Evolutionary conservation across 1,139 yeast species (phyloP).

Genomic region (Arxiozyma heterogenica): DNA sequence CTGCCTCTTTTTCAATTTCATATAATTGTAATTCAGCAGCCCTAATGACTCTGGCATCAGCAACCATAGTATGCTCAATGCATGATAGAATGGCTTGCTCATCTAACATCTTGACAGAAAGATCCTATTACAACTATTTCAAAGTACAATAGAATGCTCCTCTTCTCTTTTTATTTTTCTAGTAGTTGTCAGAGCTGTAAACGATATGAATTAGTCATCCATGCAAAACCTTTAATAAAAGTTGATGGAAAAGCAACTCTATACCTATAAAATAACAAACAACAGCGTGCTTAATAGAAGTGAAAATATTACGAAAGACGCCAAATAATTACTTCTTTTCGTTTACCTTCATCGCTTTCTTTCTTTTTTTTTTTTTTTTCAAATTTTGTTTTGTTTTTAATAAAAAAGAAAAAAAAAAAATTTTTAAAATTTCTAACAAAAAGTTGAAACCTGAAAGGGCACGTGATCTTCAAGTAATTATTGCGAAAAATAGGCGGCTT

Average conservation of each 20-base stretch:
- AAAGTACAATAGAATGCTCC: background rate
- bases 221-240: too few relatives aligned
- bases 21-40: slow-evolving; percentile 62
- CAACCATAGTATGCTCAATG: slow-evolving; percentile 71
- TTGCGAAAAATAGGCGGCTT: background rate
- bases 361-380: background rate
- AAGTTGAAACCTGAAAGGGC: background rate
- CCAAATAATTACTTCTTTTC: background rate
- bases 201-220: too few relatives aligned
- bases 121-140: background rate
- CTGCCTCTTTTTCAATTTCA: slow-evolving; percentile 46
- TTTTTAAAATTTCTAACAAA: too few relatives aligned
- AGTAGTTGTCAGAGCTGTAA: background rate
- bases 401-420: background rate
- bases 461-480: background rate
- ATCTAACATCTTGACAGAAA: slow-evolving; percentile 38
- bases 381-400: background rate
- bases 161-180: background rate
- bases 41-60: slow-evolving; percentile 53
- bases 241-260: too few relatives aligned
- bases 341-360: background rate
- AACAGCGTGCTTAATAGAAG: background rate
- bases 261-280: too few relatives aligned
- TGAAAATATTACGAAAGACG: background rate
- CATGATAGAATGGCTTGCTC: slow-evolving; percentile 58